Evolutionary conservation across 768 basidiomycete species (phyloP).

Genomic region (Serendipita sp.): DNA sequence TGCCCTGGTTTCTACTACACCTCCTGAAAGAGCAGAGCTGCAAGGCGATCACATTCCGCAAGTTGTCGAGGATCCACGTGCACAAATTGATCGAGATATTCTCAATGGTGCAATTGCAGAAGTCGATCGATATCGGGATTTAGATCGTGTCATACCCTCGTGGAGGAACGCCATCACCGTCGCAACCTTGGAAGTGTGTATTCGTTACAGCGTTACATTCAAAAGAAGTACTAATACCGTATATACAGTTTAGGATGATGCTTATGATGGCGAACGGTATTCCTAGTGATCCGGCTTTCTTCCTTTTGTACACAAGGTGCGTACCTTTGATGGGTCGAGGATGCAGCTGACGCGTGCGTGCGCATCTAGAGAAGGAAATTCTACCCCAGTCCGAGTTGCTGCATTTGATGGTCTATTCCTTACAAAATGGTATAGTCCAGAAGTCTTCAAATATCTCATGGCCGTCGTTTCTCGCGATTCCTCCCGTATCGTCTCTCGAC

Average conservation of each 20-base stretch:
- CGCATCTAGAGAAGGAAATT: conserved; percentile 70
- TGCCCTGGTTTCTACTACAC: conserved; percentile 56
- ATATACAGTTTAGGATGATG: conserved; percentile 56
- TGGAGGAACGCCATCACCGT: conserved; percentile 86
- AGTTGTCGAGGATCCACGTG: conserved; percentile 38
- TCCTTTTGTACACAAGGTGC: conserved; percentile 81
- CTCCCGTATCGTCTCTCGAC: conserved; percentile 65
- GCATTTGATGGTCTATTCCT: conserved; percentile 85
- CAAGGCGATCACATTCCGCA: conserved; percentile 28
- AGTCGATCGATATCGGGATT: conserved; percentile 80
- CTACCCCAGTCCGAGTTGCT: conserved; percentile 74
- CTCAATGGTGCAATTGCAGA: conserved; percentile 63
- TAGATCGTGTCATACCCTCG: conserved; percentile 91
- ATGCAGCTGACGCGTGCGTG: conserved; percentile 7
- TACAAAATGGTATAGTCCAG: conserved; percentile 72
- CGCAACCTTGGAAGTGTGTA: conserved; percentile 71
- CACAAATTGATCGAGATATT: conserved; percentile 26
- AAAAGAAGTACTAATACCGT: conserved; percentile 12
- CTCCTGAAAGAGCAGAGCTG: conserved; percentile 69
- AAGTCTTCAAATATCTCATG: conserved; percentile 75
- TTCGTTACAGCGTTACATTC: conserved; percentile 8
- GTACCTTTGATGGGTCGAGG: conserved; percentile 14
- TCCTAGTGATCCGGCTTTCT: conserved; percentile 57
- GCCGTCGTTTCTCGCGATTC: conserved; percentile 76
- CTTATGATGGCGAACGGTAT: conserved; percentile 62